These are phyloP conservation scores for Chalaropsis thielavioides DNA, from an alignment of 2,329 filamentous ascomycete genomes.

Conservation along the genomic window DNA sequence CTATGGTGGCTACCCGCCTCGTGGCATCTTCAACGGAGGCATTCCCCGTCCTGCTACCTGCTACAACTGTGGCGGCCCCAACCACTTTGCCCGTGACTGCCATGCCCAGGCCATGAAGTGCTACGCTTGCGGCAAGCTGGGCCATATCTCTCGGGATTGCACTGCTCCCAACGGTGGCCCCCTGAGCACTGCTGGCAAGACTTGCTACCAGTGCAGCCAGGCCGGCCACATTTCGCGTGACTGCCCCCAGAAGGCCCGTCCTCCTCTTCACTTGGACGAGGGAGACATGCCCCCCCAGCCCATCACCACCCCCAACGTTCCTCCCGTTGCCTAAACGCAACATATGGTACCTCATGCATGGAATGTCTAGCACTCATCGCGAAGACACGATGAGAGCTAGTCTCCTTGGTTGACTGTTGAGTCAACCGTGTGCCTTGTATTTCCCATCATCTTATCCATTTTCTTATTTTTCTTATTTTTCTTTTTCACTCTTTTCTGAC, in stretches of 20 bases:
- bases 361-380: conserved; percentile 4
- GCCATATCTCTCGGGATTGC: conserved; percentile 87
- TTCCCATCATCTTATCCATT: conserved; percentile 1
- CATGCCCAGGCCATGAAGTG: conserved; percentile 98
- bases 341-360: background rate
- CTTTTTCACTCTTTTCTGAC: conserved; percentile 8
- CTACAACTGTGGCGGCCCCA: conserved; percentile 71
- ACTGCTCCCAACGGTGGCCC: conserved; percentile 92
- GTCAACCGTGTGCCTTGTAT: background rate
- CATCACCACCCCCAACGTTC: conserved; percentile 6
- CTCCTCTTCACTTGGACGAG: conserved; percentile 9
- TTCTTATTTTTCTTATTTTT: conserved; percentile 9
- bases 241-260: conserved; percentile 58
- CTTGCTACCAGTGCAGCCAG: conserved; percentile 95
- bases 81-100: conserved; percentile 97
- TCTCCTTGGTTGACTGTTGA: background rate
- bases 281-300: background rate
- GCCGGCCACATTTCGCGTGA: conserved; percentile 92
- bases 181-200: conserved; percentile 91
- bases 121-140: conserved; percentile 91
- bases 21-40: conserved; percentile 60
- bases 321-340: conserved; percentile 26
- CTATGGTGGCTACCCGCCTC: conserved; percentile 42
- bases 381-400: background rate
- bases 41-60: conserved; percentile 47